Percentiles rank a stretch among this genome's conserved stretches.
Conservation (phyloP, 2,329 filamentous ascomycete genomes). For the Stagonosporopsis rhizophila region DNA sequence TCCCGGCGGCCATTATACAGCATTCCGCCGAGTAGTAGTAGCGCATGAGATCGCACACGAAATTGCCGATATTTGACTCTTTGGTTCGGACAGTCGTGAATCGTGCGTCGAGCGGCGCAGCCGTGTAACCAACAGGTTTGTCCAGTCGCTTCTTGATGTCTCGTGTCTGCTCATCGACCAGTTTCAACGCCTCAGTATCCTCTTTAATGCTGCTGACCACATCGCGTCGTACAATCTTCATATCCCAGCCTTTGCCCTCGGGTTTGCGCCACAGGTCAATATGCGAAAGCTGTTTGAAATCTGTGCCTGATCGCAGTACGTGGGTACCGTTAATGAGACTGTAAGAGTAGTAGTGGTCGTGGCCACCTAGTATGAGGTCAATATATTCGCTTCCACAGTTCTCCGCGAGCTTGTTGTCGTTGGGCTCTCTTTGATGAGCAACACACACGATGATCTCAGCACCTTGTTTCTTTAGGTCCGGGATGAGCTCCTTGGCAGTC, state of each 20-base stretch:
- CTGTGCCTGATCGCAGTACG: conserved; percentile 83
- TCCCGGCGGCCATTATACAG: conserved; percentile 41
- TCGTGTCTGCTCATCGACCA: conserved; percentile 74
- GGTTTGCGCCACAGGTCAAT: conserved; percentile 73
- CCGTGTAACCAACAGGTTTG: conserved; percentile 81
- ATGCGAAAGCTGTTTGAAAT: conserved; percentile 93
- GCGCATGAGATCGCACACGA: conserved; percentile 90
- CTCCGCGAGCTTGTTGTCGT: conserved; percentile 83
- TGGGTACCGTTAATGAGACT: conserved; percentile 79
- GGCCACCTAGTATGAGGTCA: conserved; percentile 86
- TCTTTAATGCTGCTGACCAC: conserved; percentile 72
- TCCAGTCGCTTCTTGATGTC: conserved; percentile 78
- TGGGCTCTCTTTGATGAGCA: conserved; percentile 86
- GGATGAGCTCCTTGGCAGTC: conserved; percentile 78
- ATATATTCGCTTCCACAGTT: conserved; percentile 74
- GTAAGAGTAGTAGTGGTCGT: conserved; percentile 89
- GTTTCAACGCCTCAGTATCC: conserved; percentile 65
- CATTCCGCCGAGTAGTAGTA: conserved; percentile 83
- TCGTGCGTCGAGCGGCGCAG: conserved; percentile 80
- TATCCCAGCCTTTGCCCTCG: conserved; percentile 70
- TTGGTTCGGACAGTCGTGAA: conserved; percentile 80
- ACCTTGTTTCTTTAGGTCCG: conserved; percentile 74
- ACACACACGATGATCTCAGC: conserved; percentile 84
- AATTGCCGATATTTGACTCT: conserved; percentile 89
- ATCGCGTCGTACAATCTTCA: conserved; percentile 78